Conservation (phyloP, 2,329 filamentous ascomycete genomes). For the Byssothecium circinans region DNA sequence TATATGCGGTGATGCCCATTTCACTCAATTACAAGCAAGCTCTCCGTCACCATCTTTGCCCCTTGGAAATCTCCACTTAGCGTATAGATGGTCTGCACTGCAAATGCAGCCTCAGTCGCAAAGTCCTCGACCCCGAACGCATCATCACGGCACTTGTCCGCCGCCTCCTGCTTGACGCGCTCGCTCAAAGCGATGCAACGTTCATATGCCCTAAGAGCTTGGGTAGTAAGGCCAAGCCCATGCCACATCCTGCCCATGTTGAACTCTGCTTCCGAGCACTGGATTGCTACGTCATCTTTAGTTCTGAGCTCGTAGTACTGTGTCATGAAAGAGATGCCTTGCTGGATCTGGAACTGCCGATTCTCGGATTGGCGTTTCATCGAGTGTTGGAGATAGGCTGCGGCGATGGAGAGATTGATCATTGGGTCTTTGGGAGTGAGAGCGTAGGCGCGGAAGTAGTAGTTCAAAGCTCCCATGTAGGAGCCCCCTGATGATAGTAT, state of each 20-base stretch:
- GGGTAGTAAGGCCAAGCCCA: constrained; percentile 69
- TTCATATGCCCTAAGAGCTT: constrained; percentile 74
- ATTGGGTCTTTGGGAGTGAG: constrained; percentile 76
- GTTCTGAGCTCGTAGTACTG: constrained; percentile 68
- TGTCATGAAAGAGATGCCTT: constrained; percentile 80
- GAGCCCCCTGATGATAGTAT: constrained; percentile 82
- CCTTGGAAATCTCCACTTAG: constrained; percentile 64
- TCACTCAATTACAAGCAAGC: constrained; percentile 53
- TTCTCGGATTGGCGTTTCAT: constrained; percentile 90
- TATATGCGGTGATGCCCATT: neutral
- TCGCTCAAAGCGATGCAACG: constrained; percentile 56
- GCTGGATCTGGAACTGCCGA: constrained; percentile 81
- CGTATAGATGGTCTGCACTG: constrained; percentile 68
- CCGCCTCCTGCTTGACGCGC: constrained; percentile 38
- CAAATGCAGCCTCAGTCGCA: constrained; percentile 71
- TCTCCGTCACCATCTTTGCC: constrained; percentile 63
- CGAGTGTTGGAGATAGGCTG: constrained; percentile 79
- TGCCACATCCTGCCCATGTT: constrained; percentile 79
- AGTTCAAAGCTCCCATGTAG: constrained; percentile 82
- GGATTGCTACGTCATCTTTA: constrained; percentile 44
- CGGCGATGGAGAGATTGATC: constrained; percentile 76
- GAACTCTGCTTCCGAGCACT: constrained; percentile 76
- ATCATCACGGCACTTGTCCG: constrained; percentile 22
- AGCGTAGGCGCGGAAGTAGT: constrained; percentile 70
- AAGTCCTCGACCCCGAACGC: constrained; percentile 59